Base-by-base conservation (phyloP, 148 eudicot genomes). In the Fallopia convolvulus region DNA sequence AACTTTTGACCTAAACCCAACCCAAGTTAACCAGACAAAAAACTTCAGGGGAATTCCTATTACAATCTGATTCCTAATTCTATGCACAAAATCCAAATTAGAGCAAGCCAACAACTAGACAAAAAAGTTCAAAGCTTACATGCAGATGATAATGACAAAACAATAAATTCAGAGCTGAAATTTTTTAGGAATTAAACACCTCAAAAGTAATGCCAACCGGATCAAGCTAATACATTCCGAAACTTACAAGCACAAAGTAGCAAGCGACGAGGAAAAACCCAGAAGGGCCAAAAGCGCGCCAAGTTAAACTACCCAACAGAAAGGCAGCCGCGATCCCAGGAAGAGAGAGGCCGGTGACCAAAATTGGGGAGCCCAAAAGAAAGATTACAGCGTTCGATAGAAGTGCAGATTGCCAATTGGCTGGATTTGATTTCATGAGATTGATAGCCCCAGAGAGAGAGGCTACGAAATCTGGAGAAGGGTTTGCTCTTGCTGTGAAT, bases 251-350 rank as follows among this genome's bases (percentile, higher is more conserved):
- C 70, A 94, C 88, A 77, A 94, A 94, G 61, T 92, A 94, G 9
- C 89, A 75, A 60, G 98, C 98, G 41, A 94, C 97, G 49, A 94
- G 96, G 74, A 94, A 85, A 77, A 94, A 89, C 48, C 92, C 98
- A 76, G 88, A 77, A 40, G 83, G 81, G 8, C 92, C 89, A 84
- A 94, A 92, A 55, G 90, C 90, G 12, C 97, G 90, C 98, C 98
- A 94, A 47, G 95, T 89, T 39, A 94, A 89, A 42, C 86, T 80
- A 2, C 98, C 97, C 81, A 94, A 88, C 90, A 92, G 86, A 82
- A 94, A 92, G 4, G 98, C 98, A 15, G 95, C 85, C 3, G 8
- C 95, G 80, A 94, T 88, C 61, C 97, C 98, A 6, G 92, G 80
- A 3, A 85, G 70, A 17, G 91, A 90, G 79, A 94, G 81, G 0